phyloP scores from a whole-genome alignment of 1,139 yeast species.

The Suhomyces terraborum region DNA sequence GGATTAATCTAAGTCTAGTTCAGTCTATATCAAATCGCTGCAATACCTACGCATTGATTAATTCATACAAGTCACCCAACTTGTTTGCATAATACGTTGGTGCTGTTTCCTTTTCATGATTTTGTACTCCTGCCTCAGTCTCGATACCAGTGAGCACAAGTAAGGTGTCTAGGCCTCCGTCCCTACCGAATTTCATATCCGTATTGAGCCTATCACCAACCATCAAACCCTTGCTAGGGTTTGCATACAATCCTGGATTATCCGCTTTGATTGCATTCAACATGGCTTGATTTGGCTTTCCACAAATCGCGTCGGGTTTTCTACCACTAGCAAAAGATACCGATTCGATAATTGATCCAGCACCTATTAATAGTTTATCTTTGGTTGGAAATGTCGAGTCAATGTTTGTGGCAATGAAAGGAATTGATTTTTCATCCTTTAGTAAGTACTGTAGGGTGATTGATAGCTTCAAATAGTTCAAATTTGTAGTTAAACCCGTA shows the following conservation, averaged over 20 bases:
- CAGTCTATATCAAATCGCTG: too few relatives aligned
- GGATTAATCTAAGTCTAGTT: too few relatives aligned
- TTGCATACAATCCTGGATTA: constrained; percentile 47
- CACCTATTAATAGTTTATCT: constrained; percentile 87
- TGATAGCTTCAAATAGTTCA: constrained; percentile 82
- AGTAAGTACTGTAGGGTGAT: constrained; percentile 77
- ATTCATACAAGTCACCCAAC: constrained; percentile 74
- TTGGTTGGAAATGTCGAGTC: constrained; percentile 93
- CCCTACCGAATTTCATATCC: constrained; percentile 87
- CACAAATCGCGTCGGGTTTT: constrained; percentile 67
- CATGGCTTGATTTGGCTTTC: constrained; percentile 91
- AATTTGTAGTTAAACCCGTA: constrained; percentile 76
- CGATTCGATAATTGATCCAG: constrained; percentile 86
- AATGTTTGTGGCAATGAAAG: constrained; percentile 91
- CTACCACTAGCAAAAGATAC: constrained; percentile 79
- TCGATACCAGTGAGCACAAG: constrained; percentile 92
- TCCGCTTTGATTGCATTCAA: constrained; percentile 84
- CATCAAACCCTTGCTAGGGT: constrained; percentile 76
- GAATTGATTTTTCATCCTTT: constrained; percentile 58
- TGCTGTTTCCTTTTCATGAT: constrained; percentile 41
- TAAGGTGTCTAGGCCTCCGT: constrained; percentile 81
- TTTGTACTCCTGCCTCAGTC: constrained; percentile 58
- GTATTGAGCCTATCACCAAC: constrained; percentile 95
- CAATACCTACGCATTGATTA: constrained; percentile 26
- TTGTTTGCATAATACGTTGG: constrained; percentile 75